phyloP scores from a whole-genome alignment of 176 grass and related monocot species.

The Aechmea fasciata region DNA sequence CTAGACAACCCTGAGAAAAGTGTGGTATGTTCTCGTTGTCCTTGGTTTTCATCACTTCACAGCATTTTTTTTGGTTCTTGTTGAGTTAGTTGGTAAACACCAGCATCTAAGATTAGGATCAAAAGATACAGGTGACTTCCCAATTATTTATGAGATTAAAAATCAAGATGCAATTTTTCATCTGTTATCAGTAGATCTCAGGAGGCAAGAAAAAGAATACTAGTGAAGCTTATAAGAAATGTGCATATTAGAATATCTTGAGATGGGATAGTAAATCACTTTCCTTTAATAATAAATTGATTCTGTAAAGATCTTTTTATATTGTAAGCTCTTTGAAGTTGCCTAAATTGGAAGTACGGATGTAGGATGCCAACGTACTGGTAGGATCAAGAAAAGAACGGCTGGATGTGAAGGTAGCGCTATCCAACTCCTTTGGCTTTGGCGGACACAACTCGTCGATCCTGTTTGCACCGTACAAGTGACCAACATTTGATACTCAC shows the following conservation, averaged over 20 bases:
- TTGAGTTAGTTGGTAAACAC: no score
- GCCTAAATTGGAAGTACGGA: slow-evolving; percentile 5
- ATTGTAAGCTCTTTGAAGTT: not conserved
- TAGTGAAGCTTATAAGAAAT: no score
- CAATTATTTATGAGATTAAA: no score
- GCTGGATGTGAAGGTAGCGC: slow-evolving; percentile 69
- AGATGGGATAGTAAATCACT: not conserved
- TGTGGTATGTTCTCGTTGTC: slow-evolving; percentile 55
- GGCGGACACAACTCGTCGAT: slow-evolving; percentile 97
- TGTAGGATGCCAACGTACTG: slow-evolving; percentile 54
- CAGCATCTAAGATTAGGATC: no score
- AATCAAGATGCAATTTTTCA: no score
- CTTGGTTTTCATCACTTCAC: not conserved
- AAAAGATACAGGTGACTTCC: no score
- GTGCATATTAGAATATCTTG: no score
- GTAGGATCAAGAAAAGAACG: slow-evolving; percentile 81
- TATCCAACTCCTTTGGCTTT: slow-evolving; percentile 98
- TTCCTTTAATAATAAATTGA: not conserved
- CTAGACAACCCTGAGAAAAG: slow-evolving; percentile 80
- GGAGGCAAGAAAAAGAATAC: no score
- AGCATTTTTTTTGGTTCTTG: no score
- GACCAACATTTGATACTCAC: slow-evolving; percentile 7
- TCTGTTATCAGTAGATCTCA: no score
- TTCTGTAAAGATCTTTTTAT: not conserved
- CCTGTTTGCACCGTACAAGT: slow-evolving; percentile 70